Base-by-base conservation (phyloP, 495 filamentous ascomycete genomes). In the Cercophora samala region DNA sequence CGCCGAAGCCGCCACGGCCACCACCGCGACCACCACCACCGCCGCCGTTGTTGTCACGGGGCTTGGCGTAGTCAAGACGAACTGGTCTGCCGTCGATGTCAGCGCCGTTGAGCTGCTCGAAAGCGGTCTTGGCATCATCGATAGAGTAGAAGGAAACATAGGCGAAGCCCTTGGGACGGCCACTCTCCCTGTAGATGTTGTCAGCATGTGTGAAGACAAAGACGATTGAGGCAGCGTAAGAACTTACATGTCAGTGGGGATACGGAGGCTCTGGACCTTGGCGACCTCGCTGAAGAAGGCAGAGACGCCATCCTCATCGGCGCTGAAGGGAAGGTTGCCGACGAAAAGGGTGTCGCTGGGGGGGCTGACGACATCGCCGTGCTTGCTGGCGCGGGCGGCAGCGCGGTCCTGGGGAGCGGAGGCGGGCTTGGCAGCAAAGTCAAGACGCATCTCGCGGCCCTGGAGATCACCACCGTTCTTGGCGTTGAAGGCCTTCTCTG, bases 161-260 rank as follows among this genome's bases (percentile, higher is more conserved):
- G 59, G 91, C 96, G 77, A 96, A 98, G 63, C 95, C 95, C 87
- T 98, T 97, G 76, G 87, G 90, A 64, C 88, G 87, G 59, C 94
- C 95, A 67, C 88, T 86, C 32, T 97, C 93, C 74, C 87, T 89
- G 66, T 18, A 53, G 54, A 62, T 58, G 37, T n/a, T 24, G 69
- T 84, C 81, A 86, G 81, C 59, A 73, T 60, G 17, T 55, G 8
- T n/a, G n/a, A 23, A 11, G 9, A 46, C 3, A 68, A 22, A 56
- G 60, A 24, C 11, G 11, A 59, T 26, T 58, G 13, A 22, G 32
- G 52, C 2, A 24, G 26, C n/a, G 18, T 66, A 80, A 9, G 2
- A 46, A 46, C 86, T 79, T 76, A 88, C 84, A 80, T 84, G 74
- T 98, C 92, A 65, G 94, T 98, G 55, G 96, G 96, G 61, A 99